phyloP scores from a whole-genome alignment of 495 filamentous ascomycete genomes.

The Neurospora hispaniola region DNA sequence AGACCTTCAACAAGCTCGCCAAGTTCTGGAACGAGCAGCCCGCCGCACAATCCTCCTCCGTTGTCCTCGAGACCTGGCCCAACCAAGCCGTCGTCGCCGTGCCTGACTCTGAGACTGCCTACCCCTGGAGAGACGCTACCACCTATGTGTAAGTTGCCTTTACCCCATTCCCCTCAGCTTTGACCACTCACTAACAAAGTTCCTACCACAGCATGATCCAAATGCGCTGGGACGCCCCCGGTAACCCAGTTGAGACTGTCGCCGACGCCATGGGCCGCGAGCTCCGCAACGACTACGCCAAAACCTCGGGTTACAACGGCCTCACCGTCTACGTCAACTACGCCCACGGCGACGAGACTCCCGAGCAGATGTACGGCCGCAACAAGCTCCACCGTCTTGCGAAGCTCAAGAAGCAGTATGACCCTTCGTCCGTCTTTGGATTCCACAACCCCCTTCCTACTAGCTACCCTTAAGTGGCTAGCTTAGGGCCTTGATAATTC shows the following conservation, averaged over 20 bases:
- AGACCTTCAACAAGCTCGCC: neutral
- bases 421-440: conserved; percentile 18
- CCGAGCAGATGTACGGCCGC: conserved; percentile 14
- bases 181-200: neutral
- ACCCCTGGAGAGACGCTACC: neutral
- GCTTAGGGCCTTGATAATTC: neutral
- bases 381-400: conserved; percentile 19
- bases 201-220: neutral
- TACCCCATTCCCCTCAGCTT: neutral
- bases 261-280: neutral
- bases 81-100: neutral
- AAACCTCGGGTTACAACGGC: conserved; percentile 11
- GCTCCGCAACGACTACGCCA: neutral
- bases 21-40: neutral
- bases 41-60: neutral
- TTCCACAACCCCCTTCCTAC: conserved; percentile 11
- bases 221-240: neutral
- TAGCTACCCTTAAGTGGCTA: neutral
- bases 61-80: neutral
- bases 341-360: conserved; percentile 27
- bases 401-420: conserved; percentile 21
- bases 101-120: neutral
- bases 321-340: conserved; percentile 25
- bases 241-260: neutral
- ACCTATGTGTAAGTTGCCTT: neutral